Percentiles rank a stretch among this genome's conserved stretches.
Evolutionary conservation across 179 eudicot genomes (phyloP).

Genomic region (Amaranthus tricolor): DNA sequence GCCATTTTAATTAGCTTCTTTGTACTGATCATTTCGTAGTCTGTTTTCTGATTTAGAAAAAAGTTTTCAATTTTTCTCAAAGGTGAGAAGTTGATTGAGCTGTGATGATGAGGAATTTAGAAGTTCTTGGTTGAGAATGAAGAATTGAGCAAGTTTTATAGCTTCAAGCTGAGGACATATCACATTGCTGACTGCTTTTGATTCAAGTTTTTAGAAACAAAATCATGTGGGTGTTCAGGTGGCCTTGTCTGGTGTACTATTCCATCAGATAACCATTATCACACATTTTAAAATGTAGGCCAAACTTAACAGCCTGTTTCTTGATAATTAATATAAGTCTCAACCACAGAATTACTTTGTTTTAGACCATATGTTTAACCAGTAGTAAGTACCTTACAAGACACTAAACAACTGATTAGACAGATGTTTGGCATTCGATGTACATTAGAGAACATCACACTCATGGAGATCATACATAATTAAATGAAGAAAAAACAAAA

Average conservation of each 20-base stretch:
- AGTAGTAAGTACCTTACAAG: too few relatives aligned
- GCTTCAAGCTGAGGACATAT: neutral
- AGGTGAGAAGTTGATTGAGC: neutral
- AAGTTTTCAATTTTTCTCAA: neutral
- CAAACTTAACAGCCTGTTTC: too few relatives aligned
- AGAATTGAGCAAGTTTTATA: constrained; percentile 1
- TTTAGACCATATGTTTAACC: too few relatives aligned
- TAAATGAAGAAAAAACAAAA: too few relatives aligned
- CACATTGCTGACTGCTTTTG: neutral
- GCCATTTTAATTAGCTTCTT: constrained; percentile 37
- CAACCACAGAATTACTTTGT: neutral
- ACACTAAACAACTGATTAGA: too few relatives aligned
- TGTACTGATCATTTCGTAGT: constrained; percentile 34
- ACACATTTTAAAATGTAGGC: neutral
- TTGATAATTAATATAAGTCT: neutral
- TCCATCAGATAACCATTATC: too few relatives aligned
- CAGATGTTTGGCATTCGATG: too few relatives aligned
- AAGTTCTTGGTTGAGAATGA: neutral
- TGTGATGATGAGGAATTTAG: neutral
- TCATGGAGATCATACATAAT: too few relatives aligned
- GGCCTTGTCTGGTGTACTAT: neutral
- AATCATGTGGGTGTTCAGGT: neutral
- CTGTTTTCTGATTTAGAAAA: neutral
- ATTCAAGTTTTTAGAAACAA: neutral
- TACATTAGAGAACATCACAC: too few relatives aligned